Conservation (phyloP, 306 rosid species). For the Herpetospermum pedunculosum region DNA sequence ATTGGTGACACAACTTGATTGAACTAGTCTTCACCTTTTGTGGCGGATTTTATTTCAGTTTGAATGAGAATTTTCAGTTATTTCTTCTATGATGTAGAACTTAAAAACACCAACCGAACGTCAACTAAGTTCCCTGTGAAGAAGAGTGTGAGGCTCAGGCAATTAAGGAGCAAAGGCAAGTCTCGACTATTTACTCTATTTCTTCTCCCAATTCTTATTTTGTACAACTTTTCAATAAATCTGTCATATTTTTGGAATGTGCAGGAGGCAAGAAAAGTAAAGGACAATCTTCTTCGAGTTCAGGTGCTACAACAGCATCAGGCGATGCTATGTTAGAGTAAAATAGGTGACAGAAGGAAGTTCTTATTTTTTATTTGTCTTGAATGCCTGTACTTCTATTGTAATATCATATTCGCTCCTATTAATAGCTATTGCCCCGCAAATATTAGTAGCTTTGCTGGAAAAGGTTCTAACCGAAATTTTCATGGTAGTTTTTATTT, state of each 20-base stretch:
- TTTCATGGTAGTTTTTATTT: too few relatives aligned
- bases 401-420: not conserved
- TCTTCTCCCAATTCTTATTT: not conserved
- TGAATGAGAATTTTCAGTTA: not conserved
- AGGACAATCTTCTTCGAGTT: not conserved
- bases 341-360: not conserved
- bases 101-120: not conserved
- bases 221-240: not conserved
- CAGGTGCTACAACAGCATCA: not conserved
- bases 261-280: slow-evolving; percentile 12
- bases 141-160: slow-evolving; percentile 3
- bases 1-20: not conserved
- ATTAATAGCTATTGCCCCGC: not conserved
- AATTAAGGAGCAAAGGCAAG: slow-evolving; percentile 12
- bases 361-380: not conserved
- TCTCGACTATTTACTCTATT: not conserved
- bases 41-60: not conserved
- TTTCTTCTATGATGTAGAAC: not conserved
- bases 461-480: not conserved
- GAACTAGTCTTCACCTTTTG: not conserved
- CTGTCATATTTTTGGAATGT: not conserved
- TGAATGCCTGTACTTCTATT: not conserved
- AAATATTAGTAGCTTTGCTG: not conserved
- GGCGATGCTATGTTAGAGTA: slow-evolving; percentile 7
- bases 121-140: slow-evolving; percentile 6